Conservation (phyloP, 495 filamentous ascomycete species). For the Talaromyces ruber region DNA sequence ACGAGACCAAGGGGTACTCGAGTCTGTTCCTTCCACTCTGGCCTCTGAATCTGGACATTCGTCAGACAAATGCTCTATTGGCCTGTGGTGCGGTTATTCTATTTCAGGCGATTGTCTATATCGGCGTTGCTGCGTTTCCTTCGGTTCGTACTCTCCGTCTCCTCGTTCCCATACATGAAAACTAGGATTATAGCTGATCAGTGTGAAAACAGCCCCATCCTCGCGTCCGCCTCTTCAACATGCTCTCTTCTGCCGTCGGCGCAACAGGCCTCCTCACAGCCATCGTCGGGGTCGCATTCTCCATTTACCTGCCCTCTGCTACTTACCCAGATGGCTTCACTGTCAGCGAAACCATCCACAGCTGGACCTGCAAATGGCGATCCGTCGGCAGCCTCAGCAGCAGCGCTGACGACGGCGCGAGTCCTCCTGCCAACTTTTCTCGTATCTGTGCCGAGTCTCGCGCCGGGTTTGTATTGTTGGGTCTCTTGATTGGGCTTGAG, state of each 20-base stretch:
- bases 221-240: constrained; percentile 29
- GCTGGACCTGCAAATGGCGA: constrained; percentile 47
- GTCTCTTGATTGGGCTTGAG: constrained; percentile 34
- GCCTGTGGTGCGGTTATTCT: constrained; percentile 36
- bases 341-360: constrained; percentile 35
- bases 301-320: constrained; percentile 32
- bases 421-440: constrained; percentile 28
- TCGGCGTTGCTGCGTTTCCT: constrained; percentile 31
- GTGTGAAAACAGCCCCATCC: constrained; percentile 22
- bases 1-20: constrained; percentile 23
- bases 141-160: constrained; percentile 24
- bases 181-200: not conserved
- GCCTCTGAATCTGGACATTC: constrained; percentile 40
- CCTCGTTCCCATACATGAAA: not conserved
- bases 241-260: constrained; percentile 24
- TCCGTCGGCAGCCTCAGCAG: constrained; percentile 7
- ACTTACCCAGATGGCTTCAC: constrained; percentile 26
- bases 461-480: constrained; percentile 32
- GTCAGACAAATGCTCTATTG: constrained; percentile 33
- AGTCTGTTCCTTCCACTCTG: constrained; percentile 36
- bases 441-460: constrained; percentile 33
- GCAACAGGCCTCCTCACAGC: constrained; percentile 30
- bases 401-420: not conserved
- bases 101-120: constrained; percentile 30
- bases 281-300: constrained; percentile 32